Evolutionary conservation across 75 land plant species (phyloP), one percentile per base, ranked within the genome.

Genomic region (Pseudotsuga menziesii): DNA sequence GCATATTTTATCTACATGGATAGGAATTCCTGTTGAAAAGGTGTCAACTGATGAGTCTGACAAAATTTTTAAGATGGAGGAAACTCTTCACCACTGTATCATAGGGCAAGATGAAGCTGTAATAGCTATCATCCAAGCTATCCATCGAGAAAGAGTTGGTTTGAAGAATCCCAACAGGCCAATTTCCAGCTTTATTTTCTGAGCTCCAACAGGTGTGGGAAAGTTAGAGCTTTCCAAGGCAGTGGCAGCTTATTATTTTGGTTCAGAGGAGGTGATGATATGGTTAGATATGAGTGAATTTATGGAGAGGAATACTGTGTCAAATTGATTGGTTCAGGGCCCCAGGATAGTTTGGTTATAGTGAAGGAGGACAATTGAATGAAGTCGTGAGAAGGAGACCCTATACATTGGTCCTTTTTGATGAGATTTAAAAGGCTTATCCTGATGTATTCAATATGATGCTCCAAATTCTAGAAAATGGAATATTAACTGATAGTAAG

Each of bases 381-480:
- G 89, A 87, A 61, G 88, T 88, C 16, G 89, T 87, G 20, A 73
- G 89, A 35, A 75, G 87, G 22, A 77, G 89, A 12, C 87, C 89
- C 44, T 87, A 87, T 63, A 87, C 89, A 8, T 88, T 87, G 16
- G 84, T 87, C 17, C 88, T 87, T 19, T 87, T 85, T 64, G 87
- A 85, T 58, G 85, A 85, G 86, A 85, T 85, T 59, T 85, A 85
- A 76, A 85, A 85, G 58, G 87, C 87, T 54, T 85, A 85, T 74
- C 85, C 87, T 22, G 87, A 85, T 61, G 89, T 87, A 58, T 87
- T 87, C 82, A 87, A 87, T 79, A 87, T 87, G 89, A 87, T 87
- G 87, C 89, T 87, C 17, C 89, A 87, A 80, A 87, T 87, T 19
- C 75, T 87, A 48, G 89, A 87, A 59, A 88, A 87, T 79, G 89